Evolutionary conservation across 2,329 filamentous ascomycete genomes (phyloP).

Genomic region (Fusarium anthophilum): DNA sequence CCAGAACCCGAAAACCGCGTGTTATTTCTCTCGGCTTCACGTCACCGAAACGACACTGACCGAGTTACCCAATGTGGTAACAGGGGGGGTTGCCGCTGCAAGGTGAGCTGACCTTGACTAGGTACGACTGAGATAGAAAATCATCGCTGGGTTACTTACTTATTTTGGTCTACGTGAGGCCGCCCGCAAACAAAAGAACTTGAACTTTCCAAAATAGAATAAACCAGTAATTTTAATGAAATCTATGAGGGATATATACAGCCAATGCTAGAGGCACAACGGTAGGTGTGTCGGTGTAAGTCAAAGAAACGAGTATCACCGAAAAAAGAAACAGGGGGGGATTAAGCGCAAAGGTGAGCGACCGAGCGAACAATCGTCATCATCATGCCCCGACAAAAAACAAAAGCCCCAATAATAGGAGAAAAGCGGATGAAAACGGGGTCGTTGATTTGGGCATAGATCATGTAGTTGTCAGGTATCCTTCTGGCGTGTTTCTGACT

Average conservation of each 20-base stretch:
- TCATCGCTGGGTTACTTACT: background rate
- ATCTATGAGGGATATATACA: conserved; percentile 32
- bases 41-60: conserved; percentile 22
- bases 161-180: conserved; percentile 13
- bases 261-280: conserved; percentile 15
- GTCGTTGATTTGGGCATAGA: background rate
- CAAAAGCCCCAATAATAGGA: background rate
- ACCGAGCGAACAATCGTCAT: background rate
- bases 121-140: background rate
- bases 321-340: conserved; percentile 15
- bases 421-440: conserved; percentile 20
- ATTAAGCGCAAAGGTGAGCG: background rate
- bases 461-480: conserved; percentile 27
- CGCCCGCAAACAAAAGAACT: conserved; percentile 3
- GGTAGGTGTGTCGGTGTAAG: conserved; percentile 28
- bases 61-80: conserved; percentile 16
- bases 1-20: conserved; percentile 29
- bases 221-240: background rate
- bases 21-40: conserved; percentile 23
- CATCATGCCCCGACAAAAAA: background rate
- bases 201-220: too few species aligned
- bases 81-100: background rate
- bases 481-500: background rate
- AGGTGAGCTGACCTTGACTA: conserved; percentile 30
- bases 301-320: conserved; percentile 22